Evolutionary conservation across 176 grass and related monocot genomes (phyloP).

Genomic region (Pontederia crassipes): DNA sequence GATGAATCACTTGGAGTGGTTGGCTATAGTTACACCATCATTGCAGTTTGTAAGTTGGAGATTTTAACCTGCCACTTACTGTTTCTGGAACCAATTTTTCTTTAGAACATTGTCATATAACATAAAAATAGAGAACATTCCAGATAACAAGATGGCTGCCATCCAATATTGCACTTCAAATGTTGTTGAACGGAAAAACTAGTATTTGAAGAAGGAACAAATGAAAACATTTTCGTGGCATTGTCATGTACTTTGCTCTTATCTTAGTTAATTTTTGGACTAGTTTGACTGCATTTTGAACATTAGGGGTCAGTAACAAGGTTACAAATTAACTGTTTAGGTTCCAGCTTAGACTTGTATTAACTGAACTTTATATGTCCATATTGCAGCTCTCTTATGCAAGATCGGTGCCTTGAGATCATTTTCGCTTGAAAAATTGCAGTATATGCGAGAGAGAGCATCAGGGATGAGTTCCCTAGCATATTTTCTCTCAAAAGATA

Average conservation of each 20-base stretch:
- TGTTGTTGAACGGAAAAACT: too few relatives aligned
- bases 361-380: background rate
- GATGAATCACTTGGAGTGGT: conserved; percentile 66
- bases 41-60: conserved; percentile 80
- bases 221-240: too few relatives aligned
- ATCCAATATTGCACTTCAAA: too few relatives aligned
- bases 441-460: conserved; percentile 65
- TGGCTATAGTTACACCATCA: conserved; percentile 83
- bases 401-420: conserved; percentile 59
- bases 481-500: conserved; percentile 79
- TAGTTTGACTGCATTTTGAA: too few relatives aligned
- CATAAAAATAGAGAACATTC: too few relatives aligned
- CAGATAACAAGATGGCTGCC: too few relatives aligned
- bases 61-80: background rate
- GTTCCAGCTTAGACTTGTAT: background rate
- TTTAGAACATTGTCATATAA: background rate
- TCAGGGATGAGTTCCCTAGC: conserved; percentile 70
- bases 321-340: too few relatives aligned
- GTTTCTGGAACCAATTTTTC: background rate
- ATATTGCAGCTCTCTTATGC: conserved; percentile 49
- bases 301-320: too few relatives aligned
- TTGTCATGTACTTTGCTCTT: too few relatives aligned
- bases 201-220: too few relatives aligned
- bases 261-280: too few relatives aligned
- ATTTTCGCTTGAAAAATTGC: conserved; percentile 65